A percentile compares a stretch with the other conserved stretches of the same genome.
Conservation (phyloP, 2,329 filamentous ascomycete genomes). For the Ophiocordyceps camponoti-leonardi region DNA sequence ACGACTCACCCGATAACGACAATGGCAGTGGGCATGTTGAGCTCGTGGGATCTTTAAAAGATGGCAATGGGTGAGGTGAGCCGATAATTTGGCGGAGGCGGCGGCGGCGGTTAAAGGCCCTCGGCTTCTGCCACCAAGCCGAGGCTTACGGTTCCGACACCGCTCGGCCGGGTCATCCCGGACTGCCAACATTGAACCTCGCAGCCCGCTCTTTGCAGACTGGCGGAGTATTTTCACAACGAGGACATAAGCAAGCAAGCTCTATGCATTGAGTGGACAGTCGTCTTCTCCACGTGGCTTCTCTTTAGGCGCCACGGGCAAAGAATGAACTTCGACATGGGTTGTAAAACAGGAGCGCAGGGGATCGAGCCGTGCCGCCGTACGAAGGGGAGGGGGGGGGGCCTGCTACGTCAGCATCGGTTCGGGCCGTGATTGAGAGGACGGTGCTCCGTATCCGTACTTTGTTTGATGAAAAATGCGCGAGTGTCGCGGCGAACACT, state of each 20-base stretch:
- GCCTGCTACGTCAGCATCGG: not conserved
- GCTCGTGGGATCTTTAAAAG: not conserved
- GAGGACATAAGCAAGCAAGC: no score
- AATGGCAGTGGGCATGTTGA: not conserved
- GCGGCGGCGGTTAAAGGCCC: not conserved
- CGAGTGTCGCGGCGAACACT: no score
- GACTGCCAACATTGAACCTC: no score
- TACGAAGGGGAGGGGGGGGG: no score
- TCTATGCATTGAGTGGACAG: no score
- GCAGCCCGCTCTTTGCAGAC: no score
- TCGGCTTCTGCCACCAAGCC: not conserved
- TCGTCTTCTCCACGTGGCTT: constrained; percentile 1
- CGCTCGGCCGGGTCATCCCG: not conserved
- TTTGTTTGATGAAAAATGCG: no score
- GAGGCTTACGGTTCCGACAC: not conserved
- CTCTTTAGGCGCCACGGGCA: not conserved
- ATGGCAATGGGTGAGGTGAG: not conserved
- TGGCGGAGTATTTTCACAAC: no score
- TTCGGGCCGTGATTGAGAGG: not conserved
- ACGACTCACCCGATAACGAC: constrained; percentile 15
- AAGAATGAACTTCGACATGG: no score
- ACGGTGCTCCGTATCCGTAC: no score
- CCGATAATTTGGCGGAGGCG: not conserved
- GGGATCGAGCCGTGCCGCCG: not conserved
- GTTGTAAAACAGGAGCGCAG: no score